Percentiles rank a stretch among this genome's conserved stretches.
Conservation (phyloP, 371 early-diverging fungal genomes). For the Thermomucor indicae-seudaticae region DNA sequence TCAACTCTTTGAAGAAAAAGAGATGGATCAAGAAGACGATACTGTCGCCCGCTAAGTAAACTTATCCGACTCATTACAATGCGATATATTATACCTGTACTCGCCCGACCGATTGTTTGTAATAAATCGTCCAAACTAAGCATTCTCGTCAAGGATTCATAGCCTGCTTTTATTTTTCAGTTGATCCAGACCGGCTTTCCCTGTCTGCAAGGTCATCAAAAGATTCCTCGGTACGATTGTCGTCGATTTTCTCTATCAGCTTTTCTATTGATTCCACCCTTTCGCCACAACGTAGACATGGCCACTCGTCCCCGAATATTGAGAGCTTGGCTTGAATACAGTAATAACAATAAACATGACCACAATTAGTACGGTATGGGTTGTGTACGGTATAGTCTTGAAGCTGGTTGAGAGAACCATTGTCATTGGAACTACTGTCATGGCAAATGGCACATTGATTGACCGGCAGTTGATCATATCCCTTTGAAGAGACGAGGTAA, state of each 20-base stretch:
- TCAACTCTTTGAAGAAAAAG: slow-evolving; percentile 59
- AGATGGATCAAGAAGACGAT: slow-evolving; percentile 41
- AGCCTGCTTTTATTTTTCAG: neutral
- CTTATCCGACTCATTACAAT: no score
- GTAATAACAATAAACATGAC: slow-evolving; percentile 85
- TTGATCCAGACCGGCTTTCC: no score
- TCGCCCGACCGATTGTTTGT: no score
- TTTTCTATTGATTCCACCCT: slow-evolving; percentile 51
- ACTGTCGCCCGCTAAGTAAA: no score
- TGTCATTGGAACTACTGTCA: slow-evolving; percentile 38
- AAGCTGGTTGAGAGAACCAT: slow-evolving; percentile 23
- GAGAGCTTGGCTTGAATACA: slow-evolving; percentile 79
- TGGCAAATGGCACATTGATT: slow-evolving; percentile 74
- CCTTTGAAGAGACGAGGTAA: slow-evolving; percentile 46
- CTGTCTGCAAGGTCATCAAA: slow-evolving; percentile 1
- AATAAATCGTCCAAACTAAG: neutral
- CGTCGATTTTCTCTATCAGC: slow-evolving; percentile 28
- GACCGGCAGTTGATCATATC: slow-evolving; percentile 53
- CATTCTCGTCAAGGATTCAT: neutral
- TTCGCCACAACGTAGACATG: slow-evolving; percentile 77
- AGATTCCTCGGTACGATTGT: neutral
- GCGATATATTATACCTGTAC: no score
- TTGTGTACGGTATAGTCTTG: slow-evolving; percentile 51
- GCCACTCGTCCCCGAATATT: slow-evolving; percentile 69
- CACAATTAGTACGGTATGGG: slow-evolving; percentile 78